A percentile compares a stretch with the other conserved stretches of the same genome.
Evolutionary conservation across 1,284 basidiomycete genomes (phyloP).

Genomic region (Ceratobasidium sp.): DNA sequence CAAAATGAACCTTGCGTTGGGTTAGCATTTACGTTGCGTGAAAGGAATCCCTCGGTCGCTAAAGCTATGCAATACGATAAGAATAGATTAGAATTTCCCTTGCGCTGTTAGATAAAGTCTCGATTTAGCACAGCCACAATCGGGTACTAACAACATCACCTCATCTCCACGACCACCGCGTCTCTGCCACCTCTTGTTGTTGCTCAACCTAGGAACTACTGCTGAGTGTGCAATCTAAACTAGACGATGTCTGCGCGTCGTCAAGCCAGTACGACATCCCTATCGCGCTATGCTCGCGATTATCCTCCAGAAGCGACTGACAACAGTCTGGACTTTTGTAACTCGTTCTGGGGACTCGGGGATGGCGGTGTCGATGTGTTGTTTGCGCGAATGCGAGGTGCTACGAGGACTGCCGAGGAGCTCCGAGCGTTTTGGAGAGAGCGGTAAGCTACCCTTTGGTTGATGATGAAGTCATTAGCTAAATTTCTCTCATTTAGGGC

Average conservation of each 20-base stretch:
- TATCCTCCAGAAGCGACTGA: constrained; percentile 51
- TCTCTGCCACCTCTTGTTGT: neutral
- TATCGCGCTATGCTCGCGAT: constrained; percentile 49
- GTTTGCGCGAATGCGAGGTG: constrained; percentile 87
- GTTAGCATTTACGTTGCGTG: neutral
- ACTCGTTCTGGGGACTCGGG: constrained; percentile 92
- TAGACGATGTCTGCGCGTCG: constrained; percentile 49
- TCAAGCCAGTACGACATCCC: constrained; percentile 50
- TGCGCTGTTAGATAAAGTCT: constrained; percentile 12
- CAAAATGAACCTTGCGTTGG: constrained; percentile 1
- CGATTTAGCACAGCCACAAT: constrained; percentile 38
- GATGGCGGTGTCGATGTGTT: constrained; percentile 93
- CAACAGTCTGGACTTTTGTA: constrained; percentile 88
- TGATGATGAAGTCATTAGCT: constrained; percentile 18
- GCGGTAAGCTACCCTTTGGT: constrained; percentile 65
- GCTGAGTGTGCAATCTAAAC: neutral
- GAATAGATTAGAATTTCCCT: neutral
- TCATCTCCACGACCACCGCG: constrained; percentile 45
- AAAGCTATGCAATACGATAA: constrained; percentile 18
- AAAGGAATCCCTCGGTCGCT: neutral
- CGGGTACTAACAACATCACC: constrained; percentile 28
- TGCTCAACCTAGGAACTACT: neutral
- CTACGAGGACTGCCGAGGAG: constrained; percentile 90
- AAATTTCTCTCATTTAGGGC: constrained; percentile 64
- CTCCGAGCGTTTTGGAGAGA: constrained; percentile 90